A percentile compares a stretch with the other conserved stretches of the same genome.
Conservation (phyloP, 495 filamentous ascomycete genomes). For the Chaetomidium leptoderma region DNA sequence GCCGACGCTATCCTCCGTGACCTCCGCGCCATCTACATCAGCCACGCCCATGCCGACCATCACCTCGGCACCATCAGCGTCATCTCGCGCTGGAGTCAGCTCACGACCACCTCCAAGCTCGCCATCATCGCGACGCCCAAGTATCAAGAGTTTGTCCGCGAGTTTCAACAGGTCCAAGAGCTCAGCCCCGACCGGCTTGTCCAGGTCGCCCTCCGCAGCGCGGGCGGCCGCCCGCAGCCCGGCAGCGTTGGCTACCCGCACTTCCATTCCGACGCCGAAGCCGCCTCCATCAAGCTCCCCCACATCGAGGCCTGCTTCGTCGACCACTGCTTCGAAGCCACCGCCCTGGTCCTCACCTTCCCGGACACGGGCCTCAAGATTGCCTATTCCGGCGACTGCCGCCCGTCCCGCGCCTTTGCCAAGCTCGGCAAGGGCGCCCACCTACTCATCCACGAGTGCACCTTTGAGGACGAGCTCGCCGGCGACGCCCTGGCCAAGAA, state of each 20-base stretch:
- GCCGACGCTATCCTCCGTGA: conserved; percentile 67
- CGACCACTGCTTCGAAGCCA: conserved; percentile 70
- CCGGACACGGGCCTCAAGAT: conserved; percentile 69
- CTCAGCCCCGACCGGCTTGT: conserved; percentile 54
- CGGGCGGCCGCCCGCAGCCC: conserved; percentile 1
- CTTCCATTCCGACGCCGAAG: conserved; percentile 5
- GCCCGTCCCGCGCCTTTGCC: conserved; percentile 67
- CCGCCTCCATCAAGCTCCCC: conserved; percentile 36
- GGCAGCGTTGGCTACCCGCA: not conserved
- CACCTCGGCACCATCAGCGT: conserved; percentile 78
- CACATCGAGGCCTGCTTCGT: conserved; percentile 60
- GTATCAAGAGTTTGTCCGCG: conserved; percentile 69
- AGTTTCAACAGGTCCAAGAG: conserved; percentile 74
- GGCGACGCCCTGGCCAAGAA: conserved; percentile 82
- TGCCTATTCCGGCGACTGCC: conserved; percentile 88
- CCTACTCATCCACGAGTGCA: conserved; percentile 90
- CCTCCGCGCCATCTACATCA: conserved; percentile 85
- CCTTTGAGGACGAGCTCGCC: conserved; percentile 78
- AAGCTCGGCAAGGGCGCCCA: conserved; percentile 68
- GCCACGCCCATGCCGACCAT: conserved; percentile 93
- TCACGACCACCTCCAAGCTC: conserved; percentile 9
- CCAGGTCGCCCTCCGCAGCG: conserved; percentile 29
- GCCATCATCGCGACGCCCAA: conserved; percentile 30
- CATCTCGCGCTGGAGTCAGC: conserved; percentile 67
- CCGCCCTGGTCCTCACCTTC: conserved; percentile 73